A percentile compares a stretch with the other conserved stretches of the same genome.
Evolutionary conservation across 768 basidiomycete species (phyloP).

Genomic region (Chiua virens): DNA sequence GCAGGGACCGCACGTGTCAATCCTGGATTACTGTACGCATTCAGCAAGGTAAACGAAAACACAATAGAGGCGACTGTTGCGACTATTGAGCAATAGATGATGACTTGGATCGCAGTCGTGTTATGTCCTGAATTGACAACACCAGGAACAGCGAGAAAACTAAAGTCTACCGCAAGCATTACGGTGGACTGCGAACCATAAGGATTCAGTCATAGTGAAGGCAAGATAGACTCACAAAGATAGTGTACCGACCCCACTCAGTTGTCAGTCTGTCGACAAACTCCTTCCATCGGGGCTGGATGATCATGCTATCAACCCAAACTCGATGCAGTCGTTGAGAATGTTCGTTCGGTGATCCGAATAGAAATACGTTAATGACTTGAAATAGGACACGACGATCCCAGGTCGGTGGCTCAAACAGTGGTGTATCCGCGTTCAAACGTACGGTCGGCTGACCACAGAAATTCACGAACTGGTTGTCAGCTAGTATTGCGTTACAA

Average conservation of each 20-base stretch:
- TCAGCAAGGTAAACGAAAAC: too few species aligned
- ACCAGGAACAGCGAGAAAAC: slow-evolving; percentile 14
- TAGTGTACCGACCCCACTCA: slow-evolving; percentile 13
- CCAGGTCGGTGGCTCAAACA: slow-evolving; percentile 8
- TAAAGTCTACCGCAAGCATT: slow-evolving; percentile 17
- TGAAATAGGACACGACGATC: background rate
- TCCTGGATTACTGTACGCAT: too few species aligned
- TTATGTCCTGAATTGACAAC: background rate
- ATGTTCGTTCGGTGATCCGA: slow-evolving; percentile 6
- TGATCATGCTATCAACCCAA: slow-evolving; percentile 12
- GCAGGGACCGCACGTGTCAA: too few species aligned
- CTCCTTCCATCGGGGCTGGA: slow-evolving; percentile 13
- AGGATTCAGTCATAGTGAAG: background rate
- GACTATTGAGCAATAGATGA: too few species aligned
- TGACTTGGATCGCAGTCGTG: too few species aligned
- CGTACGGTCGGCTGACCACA: slow-evolving; percentile 12
- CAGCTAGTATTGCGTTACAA: background rate
- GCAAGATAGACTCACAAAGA: slow-evolving; percentile 3
- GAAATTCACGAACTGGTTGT: slow-evolving; percentile 16
- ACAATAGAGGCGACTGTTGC: too few species aligned
- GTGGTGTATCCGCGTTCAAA: slow-evolving; percentile 10
- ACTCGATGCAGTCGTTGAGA: slow-evolving; percentile 10
- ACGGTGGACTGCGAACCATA: slow-evolving; percentile 12
- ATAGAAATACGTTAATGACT: background rate
- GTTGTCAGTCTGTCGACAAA: slow-evolving; percentile 5